Evolutionary conservation across 169 alveolate genomes (phyloP), one percentile per base, ranked within the genome.

Genomic region (Cryptosporidium tyzzeri): DNA sequence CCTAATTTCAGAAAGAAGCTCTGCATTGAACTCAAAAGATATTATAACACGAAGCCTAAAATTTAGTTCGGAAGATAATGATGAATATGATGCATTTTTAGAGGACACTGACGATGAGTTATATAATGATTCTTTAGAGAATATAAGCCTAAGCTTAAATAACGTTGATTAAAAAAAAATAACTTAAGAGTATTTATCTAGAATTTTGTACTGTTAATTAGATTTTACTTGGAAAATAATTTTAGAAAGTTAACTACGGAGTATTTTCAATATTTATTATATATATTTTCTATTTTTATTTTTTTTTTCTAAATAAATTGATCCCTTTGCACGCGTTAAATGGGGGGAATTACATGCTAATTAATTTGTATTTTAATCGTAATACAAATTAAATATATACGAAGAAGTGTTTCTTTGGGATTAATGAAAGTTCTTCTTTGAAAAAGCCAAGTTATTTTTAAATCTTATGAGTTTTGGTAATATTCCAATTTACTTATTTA

Each of bases 1-100:
- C 5, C 16, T 80, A 31, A 62, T 59, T n/a, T 59, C 89, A 18
- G 89, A 80, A 62, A 80, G 89, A 65, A 65, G 80, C 29, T 59
- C 89, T 29, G 89, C 80, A 23, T n/a, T 80, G n/a, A 80, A 65
- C 45, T 80, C 89, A 3, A 65, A 65, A 21, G 44, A 65, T 65
- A 33, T 65, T 35, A 65, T 65, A 23, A 44, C 29, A 29, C 12
- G 44, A 23, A 29, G 44, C 39, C 45, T 45, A n/a, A 48, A 70
- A 29, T 44, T 44, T 21, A 70, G 67, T 37, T 70, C 65, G 16
- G 65, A 70, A 48, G 29, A 67, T 18, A 23, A 16, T 8, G 44
- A 70, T 48, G 31, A 70, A 35, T 29, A 29, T 26, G 65, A 48
- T 21, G 44, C 59, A 45, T 44, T 45, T 70, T 26, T 45, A 29